phyloP scores from a whole-genome alignment of 257 asterid species.

The Ehretia macrophylla region DNA sequence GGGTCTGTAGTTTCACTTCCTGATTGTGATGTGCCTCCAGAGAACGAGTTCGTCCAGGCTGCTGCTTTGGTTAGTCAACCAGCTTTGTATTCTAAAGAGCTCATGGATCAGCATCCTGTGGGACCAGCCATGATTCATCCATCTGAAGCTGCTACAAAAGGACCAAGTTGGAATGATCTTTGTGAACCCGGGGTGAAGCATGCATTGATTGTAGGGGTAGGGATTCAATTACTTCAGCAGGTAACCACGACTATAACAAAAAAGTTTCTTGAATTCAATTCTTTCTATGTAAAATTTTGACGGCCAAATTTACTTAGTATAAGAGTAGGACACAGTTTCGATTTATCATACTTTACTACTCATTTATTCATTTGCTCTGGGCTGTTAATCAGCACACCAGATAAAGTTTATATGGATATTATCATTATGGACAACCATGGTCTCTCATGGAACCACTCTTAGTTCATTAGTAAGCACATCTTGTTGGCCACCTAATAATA shows the following conservation, averaged over 20 bases:
- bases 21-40: conserved; percentile 38
- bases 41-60: conserved; percentile 40
- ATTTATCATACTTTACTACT: no score
- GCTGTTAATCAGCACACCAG: no score
- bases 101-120: conserved; percentile 36
- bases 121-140: conserved; percentile 49
- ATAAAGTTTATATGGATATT: no score
- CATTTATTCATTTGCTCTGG: no score
- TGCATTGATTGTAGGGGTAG: conserved; percentile 62
- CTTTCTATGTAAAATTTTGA: neutral
- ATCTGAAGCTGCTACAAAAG: conserved; percentile 35
- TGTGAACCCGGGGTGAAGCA: conserved; percentile 64
- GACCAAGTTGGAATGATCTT: conserved; percentile 38
- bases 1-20: conserved; percentile 40
- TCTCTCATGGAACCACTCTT: no score
- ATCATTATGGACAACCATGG: no score
- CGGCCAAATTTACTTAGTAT: no score
- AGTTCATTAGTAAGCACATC: no score
- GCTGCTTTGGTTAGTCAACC: conserved; percentile 64
- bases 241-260: conserved; percentile 19
- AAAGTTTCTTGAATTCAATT: neutral
- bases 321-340: no score
- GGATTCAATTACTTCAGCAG: conserved; percentile 71
- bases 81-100: conserved; percentile 36
- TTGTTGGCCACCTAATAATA: no score